A percentile compares a stretch with the other conserved stretches of the same genome.
Conservation (phyloP, 371 early-diverging fungal genomes). For the Rhizopus arrhizus region DNA sequence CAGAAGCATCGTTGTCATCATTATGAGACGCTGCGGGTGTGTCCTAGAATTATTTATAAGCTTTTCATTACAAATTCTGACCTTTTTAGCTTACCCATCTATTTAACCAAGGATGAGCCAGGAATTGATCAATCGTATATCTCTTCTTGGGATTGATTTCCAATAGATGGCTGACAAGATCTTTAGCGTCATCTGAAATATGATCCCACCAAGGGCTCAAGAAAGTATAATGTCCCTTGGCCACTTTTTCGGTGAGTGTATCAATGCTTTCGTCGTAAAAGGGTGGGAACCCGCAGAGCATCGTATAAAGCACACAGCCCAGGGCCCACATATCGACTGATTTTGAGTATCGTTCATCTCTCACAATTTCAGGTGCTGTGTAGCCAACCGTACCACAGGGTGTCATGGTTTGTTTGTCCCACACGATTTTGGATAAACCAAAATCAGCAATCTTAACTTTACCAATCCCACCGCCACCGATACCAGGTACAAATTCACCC, state of each 20-base stretch:
- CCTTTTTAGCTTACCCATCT: slow-evolving; percentile 8
- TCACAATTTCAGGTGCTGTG: slow-evolving; percentile 90
- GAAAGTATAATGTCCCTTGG: slow-evolving; percentile 74
- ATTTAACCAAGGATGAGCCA: slow-evolving; percentile 32
- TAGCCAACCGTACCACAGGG: slow-evolving; percentile 93
- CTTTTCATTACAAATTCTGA: neutral
- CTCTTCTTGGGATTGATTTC: slow-evolving; percentile 82
- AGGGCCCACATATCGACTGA: slow-evolving; percentile 94
- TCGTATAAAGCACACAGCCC: slow-evolving; percentile 89
- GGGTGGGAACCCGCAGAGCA: slow-evolving; percentile 91
- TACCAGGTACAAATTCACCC: slow-evolving; percentile 68
- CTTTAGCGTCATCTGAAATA: slow-evolving; percentile 72
- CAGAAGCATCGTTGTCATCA: slow-evolving; percentile 5
- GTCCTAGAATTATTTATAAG: slow-evolving; percentile 10
- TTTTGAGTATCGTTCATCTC: slow-evolving; percentile 79
- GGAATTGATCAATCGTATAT: slow-evolving; percentile 82
- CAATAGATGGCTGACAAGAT: slow-evolving; percentile 80
- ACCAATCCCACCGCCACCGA: slow-evolving; percentile 86
- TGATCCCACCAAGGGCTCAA: slow-evolving; percentile 91
- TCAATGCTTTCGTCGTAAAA: slow-evolving; percentile 84
- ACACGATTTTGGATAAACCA: slow-evolving; percentile 80
- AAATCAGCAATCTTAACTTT: slow-evolving; percentile 86
- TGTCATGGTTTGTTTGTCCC: slow-evolving; percentile 81
- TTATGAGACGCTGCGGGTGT: slow-evolving; percentile 8
- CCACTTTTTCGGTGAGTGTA: slow-evolving; percentile 75